Base-by-base conservation (phyloP, 768 basidiomycete genomes). In the Naganishia vishniacii region DNA sequence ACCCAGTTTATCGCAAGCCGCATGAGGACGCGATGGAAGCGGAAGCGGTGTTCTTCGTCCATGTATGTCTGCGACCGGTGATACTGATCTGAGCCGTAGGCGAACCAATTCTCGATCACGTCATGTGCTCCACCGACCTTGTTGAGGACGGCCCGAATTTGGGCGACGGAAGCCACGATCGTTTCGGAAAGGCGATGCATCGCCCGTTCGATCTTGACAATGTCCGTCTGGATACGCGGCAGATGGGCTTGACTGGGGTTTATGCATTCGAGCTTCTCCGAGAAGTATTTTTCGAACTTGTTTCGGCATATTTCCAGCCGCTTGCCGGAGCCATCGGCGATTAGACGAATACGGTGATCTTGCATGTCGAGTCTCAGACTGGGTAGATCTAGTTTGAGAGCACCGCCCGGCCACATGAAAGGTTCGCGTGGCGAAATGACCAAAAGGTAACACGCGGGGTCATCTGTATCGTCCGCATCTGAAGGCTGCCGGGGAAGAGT, bases 1-100 rank as follows among this genome's bases (percentile, higher is more conserved):
- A 98, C 90, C 94, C 94, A 99, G 13, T 89, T 88, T 70, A 98
- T 97, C 11, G 93, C 91, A 59, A 98, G 83, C 65, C 85, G 87
- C 77, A 93, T 87, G 34, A 97, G 81, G 3, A 88, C 82, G 7
- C 87, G 84, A 72, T 88, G 88, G 78, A 95, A 94, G 68, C 87
- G 86, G 29, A 70, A 69, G 1, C 91, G 92, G 74, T 95, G 91
- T 69, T 97, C 91, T 56, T 56, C 53, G 31, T 56, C 53, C 37
- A 97, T 81, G 3, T 88, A 82, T 7, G 87, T 84, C 71, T 88
- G 88, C 78, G 95, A 94, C 69, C 88, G 86, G 29, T 70, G 68
- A 56, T 56, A 56, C 34, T 56, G 53, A 13, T 93, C 91, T 3
- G 76, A 75, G n/a, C 92, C 91, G 73, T 95, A 98, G 28, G 85